Base-by-base conservation (phyloP, 2,329 filamentous ascomycete species). In the Blumeriella jaapii region DNA sequence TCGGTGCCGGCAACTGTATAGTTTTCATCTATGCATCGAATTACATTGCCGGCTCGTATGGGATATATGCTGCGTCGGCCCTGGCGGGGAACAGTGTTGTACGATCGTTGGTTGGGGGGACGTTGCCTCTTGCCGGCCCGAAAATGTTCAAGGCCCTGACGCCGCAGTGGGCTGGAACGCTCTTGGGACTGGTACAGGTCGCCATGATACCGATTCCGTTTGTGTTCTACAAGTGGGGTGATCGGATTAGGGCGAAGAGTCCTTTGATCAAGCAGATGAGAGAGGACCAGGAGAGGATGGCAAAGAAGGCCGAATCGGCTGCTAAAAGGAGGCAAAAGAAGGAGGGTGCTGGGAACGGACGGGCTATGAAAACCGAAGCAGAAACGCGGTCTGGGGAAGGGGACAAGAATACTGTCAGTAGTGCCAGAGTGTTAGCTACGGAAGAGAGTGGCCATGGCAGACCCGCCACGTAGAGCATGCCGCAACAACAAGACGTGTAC, bases 11-110 rank as follows among this genome's bases (percentile, higher is more conserved):
- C 0, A 91, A 89, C 50, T 77, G 72, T 6, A 67, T 76, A 2
- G 74, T 82, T 23, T 93, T 93, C 61, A 87, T 93, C 52, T 91
- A 93, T 52, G 73, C 78, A 0, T 73, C 69, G 5, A 91, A 85
- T 50, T 93, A 93, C 54, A 62, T 93, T 3, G 82, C 83, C 0
- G 70, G 79, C 30, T 74, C 76, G 5, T 93, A 93, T 48, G 78
- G 78, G 3, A 80, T 91, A 47, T 93, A 86, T 53, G 77, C 84
- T 1, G 84, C 85, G 1, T 82, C 75, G 2, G 84, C 85, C 0
- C 63, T 93, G 20, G 83, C 84, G 0, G 81, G 82, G 0, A 93
- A 91, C 48, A 73, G 80, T 0, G 79, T 93, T 2, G 65, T 84
- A 11, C 65, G 85, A 20, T 79, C 72, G 38, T 55, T 81, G 5